Evolutionary conservation across 2,329 filamentous ascomycete species (phyloP), one percentile per base, ranked within the genome.

Genomic region (Claviceps sp.): DNA sequence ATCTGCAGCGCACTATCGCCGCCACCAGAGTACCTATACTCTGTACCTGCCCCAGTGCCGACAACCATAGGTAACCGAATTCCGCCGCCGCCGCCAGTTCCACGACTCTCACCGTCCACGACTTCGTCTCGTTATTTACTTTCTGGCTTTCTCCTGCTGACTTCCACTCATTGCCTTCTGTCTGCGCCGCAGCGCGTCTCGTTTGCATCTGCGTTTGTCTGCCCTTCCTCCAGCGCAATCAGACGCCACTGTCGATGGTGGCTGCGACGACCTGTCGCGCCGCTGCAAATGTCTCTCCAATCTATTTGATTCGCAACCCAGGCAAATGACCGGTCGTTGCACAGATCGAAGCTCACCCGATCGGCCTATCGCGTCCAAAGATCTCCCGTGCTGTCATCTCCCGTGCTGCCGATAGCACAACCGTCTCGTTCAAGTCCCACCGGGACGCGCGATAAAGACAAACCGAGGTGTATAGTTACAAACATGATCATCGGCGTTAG

Each of bases 271-370:
- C 41, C 30, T 18, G 34, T 45, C 47, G 43, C 43, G 18, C 36
- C 22, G 43, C 34, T 43, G 11, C 51, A 47, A 45, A 53, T 53
- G 52, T 48, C 48, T 46, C 52, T 40, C 44, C 20, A 18, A 16
- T 53, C 38, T 44, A 48, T 14, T 48, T 48, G 44, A 44, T 40
- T 36, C 18, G 7, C 30, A 18, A 30, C 16, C 34, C 9, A 44
- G n/a, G 41, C 48, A 46, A 20, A 53, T 45, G 47, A 53, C 42
- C 18, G 43, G 51, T 50, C 48, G 47, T 38, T 44, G 51, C n/a
- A 30, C 26, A 20, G 38, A 37, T 41, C n/a, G 40, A 47, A 48
- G 13, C 26, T 34, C n/a, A 34, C 30, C n/a, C 37, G 43, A 46
- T 47, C 49, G n/a, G 30, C 36, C n/a, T 44, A 34, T 42, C 22